Conservation (phyloP, 495 filamentous ascomycete species). For the Lichina pygmaea region DNA sequence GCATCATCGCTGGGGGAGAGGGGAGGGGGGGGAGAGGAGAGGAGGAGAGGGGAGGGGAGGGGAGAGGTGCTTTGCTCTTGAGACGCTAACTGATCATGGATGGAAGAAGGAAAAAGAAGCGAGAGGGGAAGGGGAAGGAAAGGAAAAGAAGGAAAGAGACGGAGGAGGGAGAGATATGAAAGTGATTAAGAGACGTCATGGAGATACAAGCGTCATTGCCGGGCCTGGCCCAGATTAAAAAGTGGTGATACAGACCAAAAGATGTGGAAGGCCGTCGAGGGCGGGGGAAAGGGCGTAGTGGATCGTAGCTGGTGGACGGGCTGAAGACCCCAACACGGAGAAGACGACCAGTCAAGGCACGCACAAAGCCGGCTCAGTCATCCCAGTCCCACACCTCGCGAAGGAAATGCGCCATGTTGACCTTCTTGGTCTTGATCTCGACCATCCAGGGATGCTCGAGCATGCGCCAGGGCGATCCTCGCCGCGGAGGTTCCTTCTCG, state of each 20-base stretch:
- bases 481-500: conserved; percentile 68
- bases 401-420: conserved; percentile 87
- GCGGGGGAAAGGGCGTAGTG: not conserved
- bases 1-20: too few species aligned
- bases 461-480: conserved; percentile 94
- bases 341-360: not conserved
- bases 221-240: not conserved
- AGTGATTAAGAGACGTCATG: not conserved
- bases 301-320: not conserved
- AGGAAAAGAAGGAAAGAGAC: not conserved
- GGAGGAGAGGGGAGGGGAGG: too few species aligned
- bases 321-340: not conserved
- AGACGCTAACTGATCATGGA: not conserved
- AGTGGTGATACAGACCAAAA: not conserved
- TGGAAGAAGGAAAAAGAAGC: not conserved
- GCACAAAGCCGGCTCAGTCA: conserved; percentile 8
- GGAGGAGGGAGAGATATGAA: not conserved
- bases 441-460: conserved; percentile 96
- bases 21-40: too few species aligned
- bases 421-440: conserved; percentile 83
- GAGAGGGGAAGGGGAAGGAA: not conserved
- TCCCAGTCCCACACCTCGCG: conserved; percentile 92
- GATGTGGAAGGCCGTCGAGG: not conserved
- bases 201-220: not conserved
- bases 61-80: too few species aligned